These are phyloP conservation scores for Acacia crassicarpa DNA, from an alignment of 306 rosid genomes.

Conservation along the genomic window DNA sequence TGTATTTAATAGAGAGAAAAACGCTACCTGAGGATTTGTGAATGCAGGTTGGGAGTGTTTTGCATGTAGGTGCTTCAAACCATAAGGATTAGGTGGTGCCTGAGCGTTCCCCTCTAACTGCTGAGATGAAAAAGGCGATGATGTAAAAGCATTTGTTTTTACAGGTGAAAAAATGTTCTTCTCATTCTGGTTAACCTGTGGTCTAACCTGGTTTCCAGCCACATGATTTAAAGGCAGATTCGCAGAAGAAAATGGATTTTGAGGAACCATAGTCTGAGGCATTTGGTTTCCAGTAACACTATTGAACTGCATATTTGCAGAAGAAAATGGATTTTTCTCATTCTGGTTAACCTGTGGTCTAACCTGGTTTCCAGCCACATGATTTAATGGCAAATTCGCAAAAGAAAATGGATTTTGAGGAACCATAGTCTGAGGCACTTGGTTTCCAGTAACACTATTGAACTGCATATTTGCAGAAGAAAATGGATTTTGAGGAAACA, in stretches of 20 bases:
- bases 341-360: too few relatives aligned
- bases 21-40: slow-evolving; percentile 56
- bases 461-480: slow-evolving; percentile 34
- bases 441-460: slow-evolving; percentile 47
- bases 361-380: slow-evolving; percentile 42
- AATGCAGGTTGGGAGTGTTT: slow-evolving; percentile 44
- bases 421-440: slow-evolving; percentile 26
- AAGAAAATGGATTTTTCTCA: slow-evolving; percentile 34
- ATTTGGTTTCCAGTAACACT: slow-evolving; percentile 43
- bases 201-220: slow-evolving; percentile 49
- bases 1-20: background rate
- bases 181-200: slow-evolving; percentile 46
- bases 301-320: slow-evolving; percentile 46
- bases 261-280: slow-evolving; percentile 36
- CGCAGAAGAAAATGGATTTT: slow-evolving; percentile 42
- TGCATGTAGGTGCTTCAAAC: slow-evolving; percentile 34
- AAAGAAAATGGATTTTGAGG: slow-evolving; percentile 52
- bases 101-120: slow-evolving; percentile 51
- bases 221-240: slow-evolving; percentile 44
- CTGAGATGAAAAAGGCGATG: slow-evolving; percentile 36
- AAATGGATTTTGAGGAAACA: slow-evolving; percentile 49
- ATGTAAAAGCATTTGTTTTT: slow-evolving; percentile 41
- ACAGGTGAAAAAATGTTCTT: slow-evolving; percentile 41
- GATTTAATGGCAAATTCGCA: slow-evolving; percentile 44
- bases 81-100: slow-evolving; percentile 21